These are phyloP conservation scores for Euphrasia arctica DNA, from an alignment of 305 asterid genomes.

Conservation along the genomic window DNA sequence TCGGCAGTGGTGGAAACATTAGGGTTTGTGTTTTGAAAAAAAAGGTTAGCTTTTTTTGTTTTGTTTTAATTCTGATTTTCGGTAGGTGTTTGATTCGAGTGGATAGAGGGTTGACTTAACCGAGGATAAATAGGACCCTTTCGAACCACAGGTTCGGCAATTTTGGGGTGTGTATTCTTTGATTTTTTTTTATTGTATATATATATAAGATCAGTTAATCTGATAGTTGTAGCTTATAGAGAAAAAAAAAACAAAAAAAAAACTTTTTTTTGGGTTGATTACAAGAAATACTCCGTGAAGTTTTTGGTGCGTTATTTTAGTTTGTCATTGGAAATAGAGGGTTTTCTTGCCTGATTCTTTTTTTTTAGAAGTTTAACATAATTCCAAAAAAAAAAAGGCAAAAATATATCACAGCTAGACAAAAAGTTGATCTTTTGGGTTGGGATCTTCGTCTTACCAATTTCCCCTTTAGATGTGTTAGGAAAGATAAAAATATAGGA, in stretches of 20 bases:
- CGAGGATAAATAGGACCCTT: slow-evolving; percentile 18
- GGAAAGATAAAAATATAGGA: background rate
- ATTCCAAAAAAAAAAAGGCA: background rate
- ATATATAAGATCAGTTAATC: slow-evolving; percentile 30
- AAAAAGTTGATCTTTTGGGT: background rate
- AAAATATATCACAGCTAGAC: background rate
- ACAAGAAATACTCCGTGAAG: slow-evolving; percentile 69
- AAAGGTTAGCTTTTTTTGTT: slow-evolving; percentile 33
- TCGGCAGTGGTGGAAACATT: slow-evolving; percentile 25
- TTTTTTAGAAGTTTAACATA: background rate
- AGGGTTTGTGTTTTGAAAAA: slow-evolving; percentile 34
- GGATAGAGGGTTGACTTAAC: background rate
- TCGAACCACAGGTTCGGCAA: slow-evolving; percentile 26
- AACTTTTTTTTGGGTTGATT: slow-evolving; percentile 32
- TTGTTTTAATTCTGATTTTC: slow-evolving; percentile 19
- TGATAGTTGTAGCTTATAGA: slow-evolving; percentile 24
- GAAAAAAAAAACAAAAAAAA: background rate
- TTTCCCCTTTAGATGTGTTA: background rate
- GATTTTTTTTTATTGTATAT: slow-evolving; percentile 25
- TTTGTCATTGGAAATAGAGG: slow-evolving; percentile 29
- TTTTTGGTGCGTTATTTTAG: slow-evolving; percentile 83
- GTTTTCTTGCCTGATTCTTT: background rate
- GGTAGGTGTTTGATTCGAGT: background rate
- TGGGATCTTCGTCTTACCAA: slow-evolving; percentile 5
- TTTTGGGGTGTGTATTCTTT: slow-evolving; percentile 29